Percentiles rank a stretch among this genome's conserved stretches.
Evolutionary conservation across 2,329 filamentous ascomycete genomes (phyloP).

Genomic region (Alternaria postmessia): DNA sequence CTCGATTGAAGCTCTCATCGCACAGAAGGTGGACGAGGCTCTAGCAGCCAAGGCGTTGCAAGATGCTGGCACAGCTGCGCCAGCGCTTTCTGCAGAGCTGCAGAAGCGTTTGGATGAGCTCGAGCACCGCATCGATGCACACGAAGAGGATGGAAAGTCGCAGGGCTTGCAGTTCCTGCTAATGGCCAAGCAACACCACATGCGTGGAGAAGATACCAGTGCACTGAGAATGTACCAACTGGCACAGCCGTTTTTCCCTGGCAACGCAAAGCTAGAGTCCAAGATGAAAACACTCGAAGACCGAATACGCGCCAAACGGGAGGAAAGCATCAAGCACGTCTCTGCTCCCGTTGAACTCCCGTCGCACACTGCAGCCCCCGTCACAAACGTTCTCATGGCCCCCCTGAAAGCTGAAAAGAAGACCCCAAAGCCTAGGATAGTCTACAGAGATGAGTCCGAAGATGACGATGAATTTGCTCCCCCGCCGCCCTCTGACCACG

Average conservation of each 20-base stretch:
- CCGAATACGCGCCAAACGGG: constrained; percentile 55
- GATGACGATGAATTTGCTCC: constrained; percentile 57
- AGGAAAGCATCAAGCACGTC: constrained; percentile 30
- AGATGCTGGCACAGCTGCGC: constrained; percentile 59
- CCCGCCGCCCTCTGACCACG: constrained; percentile 44
- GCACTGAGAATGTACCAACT: constrained; percentile 87
- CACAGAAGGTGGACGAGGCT: constrained; percentile 89
- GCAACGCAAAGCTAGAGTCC: constrained; percentile 74
- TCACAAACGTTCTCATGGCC: constrained; percentile 49
- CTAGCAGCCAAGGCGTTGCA: constrained; percentile 75
- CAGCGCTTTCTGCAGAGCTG: constrained; percentile 75
- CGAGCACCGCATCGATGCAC: constrained; percentile 80
- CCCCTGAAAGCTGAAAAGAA: constrained; percentile 41
- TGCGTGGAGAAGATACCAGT: constrained; percentile 77
- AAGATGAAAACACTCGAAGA: constrained; percentile 66
- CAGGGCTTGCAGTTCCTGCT: constrained; percentile 86
- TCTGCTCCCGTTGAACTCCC: constrained; percentile 26
- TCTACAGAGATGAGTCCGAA: constrained; percentile 26
- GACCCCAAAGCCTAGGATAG: constrained; percentile 25
- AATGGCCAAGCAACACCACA: constrained; percentile 92
- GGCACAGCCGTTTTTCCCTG: constrained; percentile 84
- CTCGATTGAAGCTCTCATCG: constrained; percentile 88
- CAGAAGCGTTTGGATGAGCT: constrained; percentile 83
- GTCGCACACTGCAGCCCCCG: constrained; percentile 20
- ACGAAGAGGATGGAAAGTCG: constrained; percentile 74